Percentiles rank a stretch among this genome's conserved stretches.
phyloP scores from a whole-genome alignment of 805 yeast genomes.

The Cyberlindnera sargentensis region DNA sequence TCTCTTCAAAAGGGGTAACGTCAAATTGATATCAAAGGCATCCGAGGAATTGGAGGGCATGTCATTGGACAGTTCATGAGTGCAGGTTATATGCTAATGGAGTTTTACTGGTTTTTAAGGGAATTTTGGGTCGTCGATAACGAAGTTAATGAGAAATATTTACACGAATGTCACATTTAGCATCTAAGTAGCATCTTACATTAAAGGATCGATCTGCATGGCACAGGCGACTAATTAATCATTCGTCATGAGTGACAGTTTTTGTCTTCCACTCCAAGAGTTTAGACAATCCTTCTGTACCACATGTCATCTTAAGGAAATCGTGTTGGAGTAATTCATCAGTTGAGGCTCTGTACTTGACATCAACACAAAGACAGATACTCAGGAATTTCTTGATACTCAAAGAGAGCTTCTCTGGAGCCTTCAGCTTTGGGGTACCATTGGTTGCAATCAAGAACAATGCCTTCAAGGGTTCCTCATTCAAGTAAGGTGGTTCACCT shows the following conservation, averaged over 20 bases:
- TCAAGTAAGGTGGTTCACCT: conserved; percentile 97
- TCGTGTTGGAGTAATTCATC: conserved; percentile 78
- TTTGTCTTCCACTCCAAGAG: conserved; percentile 44
- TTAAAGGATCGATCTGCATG: too few relatives aligned
- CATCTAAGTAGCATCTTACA: too few relatives aligned
- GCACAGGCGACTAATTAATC: too few relatives aligned
- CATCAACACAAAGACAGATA: conserved; percentile 92
- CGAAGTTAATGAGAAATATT: neutral
- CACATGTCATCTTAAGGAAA: conserved; percentile 59
- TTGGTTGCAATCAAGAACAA: conserved; percentile 91
- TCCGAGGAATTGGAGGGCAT: conserved; percentile 22
- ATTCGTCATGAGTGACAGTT: too few relatives aligned
- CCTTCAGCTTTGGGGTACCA: conserved; percentile 92
- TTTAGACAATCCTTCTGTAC: conserved; percentile 49
- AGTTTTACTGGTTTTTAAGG: neutral
- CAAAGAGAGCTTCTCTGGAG: conserved; percentile 75
- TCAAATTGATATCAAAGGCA: conserved; percentile 17
- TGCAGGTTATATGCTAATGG: neutral
- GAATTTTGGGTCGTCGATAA: neutral
- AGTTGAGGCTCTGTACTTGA: conserved; percentile 82
- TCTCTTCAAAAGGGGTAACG: conserved; percentile 13
- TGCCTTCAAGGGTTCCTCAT: conserved; percentile 93
- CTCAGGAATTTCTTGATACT: conserved; percentile 81
- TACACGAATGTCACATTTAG: neutral
- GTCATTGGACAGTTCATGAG: conserved; percentile 6